These are phyloP conservation scores for Triadica sebifera DNA, from an alignment of 345 rosid species.

Conservation along the genomic window DNA sequence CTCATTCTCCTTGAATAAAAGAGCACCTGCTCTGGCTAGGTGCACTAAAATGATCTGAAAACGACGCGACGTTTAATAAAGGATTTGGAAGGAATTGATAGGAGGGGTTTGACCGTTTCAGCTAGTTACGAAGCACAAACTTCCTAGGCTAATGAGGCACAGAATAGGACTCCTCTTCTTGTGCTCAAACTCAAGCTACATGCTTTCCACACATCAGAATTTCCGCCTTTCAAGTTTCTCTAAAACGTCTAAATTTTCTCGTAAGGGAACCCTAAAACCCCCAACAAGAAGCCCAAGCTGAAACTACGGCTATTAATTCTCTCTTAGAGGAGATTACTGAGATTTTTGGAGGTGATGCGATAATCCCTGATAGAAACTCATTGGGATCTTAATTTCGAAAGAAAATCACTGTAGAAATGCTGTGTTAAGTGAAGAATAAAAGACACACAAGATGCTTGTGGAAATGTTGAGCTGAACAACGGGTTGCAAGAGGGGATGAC, in stretches of 20 bases:
- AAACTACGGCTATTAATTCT: conserved; percentile 30
- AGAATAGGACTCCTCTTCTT: conserved; percentile 23
- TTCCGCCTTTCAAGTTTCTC: conserved; percentile 37
- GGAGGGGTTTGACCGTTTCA: not conserved
- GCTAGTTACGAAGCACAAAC: not conserved
- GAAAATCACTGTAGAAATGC: conserved; percentile 5
- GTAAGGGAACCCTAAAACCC: conserved; percentile 15
- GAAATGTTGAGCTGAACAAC: conserved; percentile 37
- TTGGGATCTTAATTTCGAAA: conserved; percentile 26
- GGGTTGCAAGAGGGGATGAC: conserved; percentile 12
- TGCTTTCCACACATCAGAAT: conserved; percentile 12
- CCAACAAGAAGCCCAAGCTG: conserved; percentile 34
- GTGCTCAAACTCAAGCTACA: conserved; percentile 13
- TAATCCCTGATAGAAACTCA: conserved; percentile 28
- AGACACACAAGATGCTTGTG: conserved; percentile 46
- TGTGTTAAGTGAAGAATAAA: not conserved
- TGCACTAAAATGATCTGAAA: not conserved
- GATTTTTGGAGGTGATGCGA: conserved; percentile 45
- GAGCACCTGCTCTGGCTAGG: not conserved
- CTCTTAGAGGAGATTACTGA: conserved; percentile 60
- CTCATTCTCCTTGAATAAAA: not conserved
- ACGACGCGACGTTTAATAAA: not conserved
- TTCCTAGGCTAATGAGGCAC: conserved; percentile 19
- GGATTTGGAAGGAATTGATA: not conserved
- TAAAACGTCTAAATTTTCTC: conserved; percentile 36